These are phyloP conservation scores for Aspergillus tanneri DNA, from an alignment of 2,329 filamentous ascomycete species.

Conservation along the genomic window DNA sequence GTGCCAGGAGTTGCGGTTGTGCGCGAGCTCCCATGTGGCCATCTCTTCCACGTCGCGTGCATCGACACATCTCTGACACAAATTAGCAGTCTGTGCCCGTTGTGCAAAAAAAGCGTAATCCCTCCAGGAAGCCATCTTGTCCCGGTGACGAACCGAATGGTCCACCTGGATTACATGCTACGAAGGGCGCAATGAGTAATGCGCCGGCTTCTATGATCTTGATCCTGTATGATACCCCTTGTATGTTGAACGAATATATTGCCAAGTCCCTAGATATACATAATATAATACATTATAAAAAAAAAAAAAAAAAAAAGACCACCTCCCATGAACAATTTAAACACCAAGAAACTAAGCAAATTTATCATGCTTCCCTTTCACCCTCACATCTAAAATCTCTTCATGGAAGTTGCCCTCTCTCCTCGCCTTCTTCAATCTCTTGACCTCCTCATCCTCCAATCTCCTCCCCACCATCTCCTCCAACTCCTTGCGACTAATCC, in stretches of 20 bases:
- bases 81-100: conserved; percentile 81
- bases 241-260: neutral
- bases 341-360: conserved; percentile 20
- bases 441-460: conserved; percentile 83
- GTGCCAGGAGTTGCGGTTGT: conserved; percentile 68
- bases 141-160: conserved; percentile 79
- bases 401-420: conserved; percentile 61
- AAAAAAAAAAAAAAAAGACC: neutral
- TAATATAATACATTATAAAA: neutral
- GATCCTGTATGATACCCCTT: conserved; percentile 3
- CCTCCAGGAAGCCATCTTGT: conserved; percentile 65
- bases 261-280: neutral
- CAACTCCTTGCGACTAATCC: conserved; percentile 81
- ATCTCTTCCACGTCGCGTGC: conserved; percentile 91
- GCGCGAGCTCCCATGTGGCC: conserved; percentile 81
- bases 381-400: conserved; percentile 21
- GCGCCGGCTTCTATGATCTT: neutral
- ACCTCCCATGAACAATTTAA: neutral
- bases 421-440: conserved; percentile 75
- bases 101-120: conserved; percentile 83
- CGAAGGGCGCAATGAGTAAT: neutral
- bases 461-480: conserved; percentile 75
- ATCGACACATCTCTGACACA: conserved; percentile 79
- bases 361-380: conserved; percentile 22
- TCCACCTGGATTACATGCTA: conserved; percentile 69